Evolutionary conservation across 805 yeast species (phyloP).

Genomic region (Saturnispora saitoi): DNA sequence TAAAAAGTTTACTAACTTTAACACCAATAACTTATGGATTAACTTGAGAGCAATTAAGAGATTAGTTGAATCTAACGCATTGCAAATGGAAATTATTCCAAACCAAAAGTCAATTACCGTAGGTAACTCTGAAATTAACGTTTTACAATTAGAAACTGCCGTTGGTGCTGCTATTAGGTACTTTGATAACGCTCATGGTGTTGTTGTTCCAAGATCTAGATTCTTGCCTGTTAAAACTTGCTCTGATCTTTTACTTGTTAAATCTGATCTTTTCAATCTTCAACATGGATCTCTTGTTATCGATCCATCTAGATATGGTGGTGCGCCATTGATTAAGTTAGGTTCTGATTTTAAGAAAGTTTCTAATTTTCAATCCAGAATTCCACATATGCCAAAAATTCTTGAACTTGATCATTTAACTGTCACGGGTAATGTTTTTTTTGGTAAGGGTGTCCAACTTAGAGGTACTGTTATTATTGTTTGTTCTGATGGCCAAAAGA

Average conservation of each 20-base stretch:
- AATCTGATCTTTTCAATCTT: conserved; percentile 85
- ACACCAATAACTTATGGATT: conserved; percentile 97
- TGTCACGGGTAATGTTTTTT: conserved; percentile 88
- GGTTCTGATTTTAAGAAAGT: conserved; percentile 97
- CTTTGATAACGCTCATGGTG: conserved; percentile 92
- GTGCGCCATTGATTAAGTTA: conserved; percentile 88
- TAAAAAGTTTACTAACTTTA: conserved; percentile 96
- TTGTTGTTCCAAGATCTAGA: conserved; percentile 95
- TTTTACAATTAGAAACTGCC: conserved; percentile 94
- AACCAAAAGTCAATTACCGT: conserved; percentile 75
- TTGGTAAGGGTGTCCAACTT: conserved; percentile 84
- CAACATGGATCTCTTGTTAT: conserved; percentile 85
- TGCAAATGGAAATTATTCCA: conserved; percentile 92
- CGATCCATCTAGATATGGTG: conserved; percentile 81
- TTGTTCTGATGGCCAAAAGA: conserved; percentile 92
- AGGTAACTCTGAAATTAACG: conserved; percentile 73
- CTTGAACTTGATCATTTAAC: conserved; percentile 96
- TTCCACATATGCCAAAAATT: conserved; percentile 92
- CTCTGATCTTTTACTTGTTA: conserved; percentile 88
- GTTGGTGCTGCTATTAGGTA: conserved; percentile 98
- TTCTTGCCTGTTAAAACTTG: conserved; percentile 97
- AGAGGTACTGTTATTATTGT: conserved; percentile 98
- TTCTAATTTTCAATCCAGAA: conserved; percentile 78
- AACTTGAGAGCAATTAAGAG: conserved; percentile 90
- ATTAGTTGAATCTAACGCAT: conserved; percentile 72